phyloP scores from a whole-genome alignment of 352 stramenopile genomes.

The Phytopythium aichiense region DNA sequence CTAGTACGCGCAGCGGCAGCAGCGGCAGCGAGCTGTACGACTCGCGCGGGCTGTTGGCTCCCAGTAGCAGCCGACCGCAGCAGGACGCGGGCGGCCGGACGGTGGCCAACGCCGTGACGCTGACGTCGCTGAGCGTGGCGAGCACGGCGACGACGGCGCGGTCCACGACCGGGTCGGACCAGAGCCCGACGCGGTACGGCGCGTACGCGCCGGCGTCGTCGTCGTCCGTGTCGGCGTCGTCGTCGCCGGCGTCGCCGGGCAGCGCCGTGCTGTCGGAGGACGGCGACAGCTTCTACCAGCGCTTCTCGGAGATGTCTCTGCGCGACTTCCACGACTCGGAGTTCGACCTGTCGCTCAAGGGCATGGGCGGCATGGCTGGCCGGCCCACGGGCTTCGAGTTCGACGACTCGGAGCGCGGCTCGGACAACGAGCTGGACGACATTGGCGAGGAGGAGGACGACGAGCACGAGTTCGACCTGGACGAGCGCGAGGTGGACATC shows the following conservation, averaged over 20 bases:
- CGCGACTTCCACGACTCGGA: slow-evolving; percentile 68
- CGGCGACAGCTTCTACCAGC: slow-evolving; percentile 38
- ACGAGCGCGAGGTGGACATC: slow-evolving; percentile 9
- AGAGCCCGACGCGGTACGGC: not conserved
- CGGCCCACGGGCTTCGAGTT: slow-evolving; percentile 28
- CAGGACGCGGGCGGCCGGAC: slow-evolving; percentile 4
- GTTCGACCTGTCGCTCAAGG: slow-evolving; percentile 43
- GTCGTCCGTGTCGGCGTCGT: slow-evolving; percentile 27
- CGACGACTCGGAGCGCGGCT: slow-evolving; percentile 23
- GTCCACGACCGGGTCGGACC: slow-evolving; percentile 9
- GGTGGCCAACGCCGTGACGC: slow-evolving; percentile 19
- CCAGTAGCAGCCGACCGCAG: slow-evolving; percentile 8
- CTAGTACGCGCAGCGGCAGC: slow-evolving; percentile 15
- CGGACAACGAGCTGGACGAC: slow-evolving; percentile 8
- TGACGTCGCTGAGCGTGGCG: slow-evolving; percentile 18
- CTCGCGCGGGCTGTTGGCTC: slow-evolving; percentile 23
- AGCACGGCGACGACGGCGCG: slow-evolving; percentile 7
- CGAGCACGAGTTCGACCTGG: slow-evolving; percentile 16
- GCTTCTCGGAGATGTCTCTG: slow-evolving; percentile 47
- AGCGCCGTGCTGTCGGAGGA: slow-evolving; percentile 21
- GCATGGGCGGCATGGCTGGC: slow-evolving; percentile 10
- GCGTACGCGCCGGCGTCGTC: slow-evolving; percentile 1
- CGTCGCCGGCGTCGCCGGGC: slow-evolving; percentile 38
- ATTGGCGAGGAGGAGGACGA: slow-evolving; percentile 14
- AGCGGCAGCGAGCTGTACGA: slow-evolving; percentile 33